Conservation (phyloP, 1,284 basidiomycete species). For the Heterobasidion parviporum region DNA sequence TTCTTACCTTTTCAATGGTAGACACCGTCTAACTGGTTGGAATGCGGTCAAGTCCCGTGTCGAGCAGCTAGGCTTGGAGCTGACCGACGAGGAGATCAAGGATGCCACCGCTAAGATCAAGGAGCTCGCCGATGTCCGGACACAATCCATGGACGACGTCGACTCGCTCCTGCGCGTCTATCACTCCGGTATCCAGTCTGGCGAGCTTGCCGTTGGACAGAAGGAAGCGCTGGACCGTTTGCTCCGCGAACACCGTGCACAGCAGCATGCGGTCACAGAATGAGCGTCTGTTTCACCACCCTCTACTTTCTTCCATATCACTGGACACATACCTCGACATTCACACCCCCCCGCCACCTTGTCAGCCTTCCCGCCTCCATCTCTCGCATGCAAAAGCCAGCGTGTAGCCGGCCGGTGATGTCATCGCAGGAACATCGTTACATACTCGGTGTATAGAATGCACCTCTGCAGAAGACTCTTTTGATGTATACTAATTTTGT, state of each 20-base stretch:
- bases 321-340: no score
- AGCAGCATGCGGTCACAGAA: neutral
- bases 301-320: no score
- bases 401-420: no score
- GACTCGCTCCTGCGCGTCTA: constrained; percentile 95
- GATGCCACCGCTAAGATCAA: constrained; percentile 99
- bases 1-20: constrained; percentile 17
- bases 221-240: constrained; percentile 81
- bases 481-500: no score
- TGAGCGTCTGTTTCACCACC: neutral
- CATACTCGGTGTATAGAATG: no score
- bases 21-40: constrained; percentile 94
- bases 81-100: constrained; percentile 92
- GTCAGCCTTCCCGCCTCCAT: no score
- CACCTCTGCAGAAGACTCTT: no score
- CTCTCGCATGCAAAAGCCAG: no score
- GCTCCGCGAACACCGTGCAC: constrained; percentile 60
- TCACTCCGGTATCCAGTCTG: constrained; percentile 83
- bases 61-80: constrained; percentile 85
- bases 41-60: constrained; percentile 99
- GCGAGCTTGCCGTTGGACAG: constrained; percentile 82
- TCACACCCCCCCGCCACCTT: no score
- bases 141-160: constrained; percentile 99
- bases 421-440: no score
- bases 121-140: constrained; percentile 96